phyloP scores from a whole-genome alignment of 768 basidiomycete species.

The Collybiopsis luxurians region DNA sequence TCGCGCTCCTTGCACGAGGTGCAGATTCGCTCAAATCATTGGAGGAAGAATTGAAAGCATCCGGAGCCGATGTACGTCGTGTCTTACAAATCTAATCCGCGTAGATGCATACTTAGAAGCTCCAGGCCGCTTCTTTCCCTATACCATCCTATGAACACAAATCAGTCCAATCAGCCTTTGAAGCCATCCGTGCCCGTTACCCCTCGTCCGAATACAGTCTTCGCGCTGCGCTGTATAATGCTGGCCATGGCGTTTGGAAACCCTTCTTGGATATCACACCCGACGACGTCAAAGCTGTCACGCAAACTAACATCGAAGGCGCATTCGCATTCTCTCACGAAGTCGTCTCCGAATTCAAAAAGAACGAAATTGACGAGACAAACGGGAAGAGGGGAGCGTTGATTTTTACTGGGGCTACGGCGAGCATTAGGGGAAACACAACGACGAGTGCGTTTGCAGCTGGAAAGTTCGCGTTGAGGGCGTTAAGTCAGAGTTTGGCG shows the following conservation, averaged over 20 bases:
- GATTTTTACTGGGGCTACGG: conserved; percentile 75
- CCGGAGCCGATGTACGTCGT: conserved; percentile 54
- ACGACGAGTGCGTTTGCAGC: conserved; percentile 62
- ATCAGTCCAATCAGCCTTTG: conserved; percentile 50
- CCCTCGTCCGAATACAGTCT: conserved; percentile 46
- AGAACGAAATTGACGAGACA: conserved; percentile 32
- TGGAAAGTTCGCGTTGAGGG: conserved; percentile 61
- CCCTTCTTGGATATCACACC: conserved; percentile 63
- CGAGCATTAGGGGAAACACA: conserved; percentile 59
- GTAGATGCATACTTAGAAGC: too few relatives aligned
- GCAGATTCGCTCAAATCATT: conserved; percentile 48
- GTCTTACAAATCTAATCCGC: not conserved
- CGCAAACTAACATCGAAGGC: conserved; percentile 52
- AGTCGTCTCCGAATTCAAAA: conserved; percentile 56
- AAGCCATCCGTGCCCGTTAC: conserved; percentile 39
- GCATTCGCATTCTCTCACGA: conserved; percentile 65
- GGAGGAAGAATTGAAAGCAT: conserved; percentile 49
- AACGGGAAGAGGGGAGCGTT: conserved; percentile 51
- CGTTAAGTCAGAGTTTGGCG: conserved; percentile 66
- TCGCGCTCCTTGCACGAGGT: conserved; percentile 65
- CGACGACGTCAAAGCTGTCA: conserved; percentile 47
- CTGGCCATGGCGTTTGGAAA: conserved; percentile 56
- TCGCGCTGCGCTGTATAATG: conserved; percentile 66
- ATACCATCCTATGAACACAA: conserved; percentile 18
- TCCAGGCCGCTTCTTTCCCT: conserved; percentile 60